Conservation (phyloP, 1,284 basidiomycete genomes). For the Mycena citricolor region DNA sequence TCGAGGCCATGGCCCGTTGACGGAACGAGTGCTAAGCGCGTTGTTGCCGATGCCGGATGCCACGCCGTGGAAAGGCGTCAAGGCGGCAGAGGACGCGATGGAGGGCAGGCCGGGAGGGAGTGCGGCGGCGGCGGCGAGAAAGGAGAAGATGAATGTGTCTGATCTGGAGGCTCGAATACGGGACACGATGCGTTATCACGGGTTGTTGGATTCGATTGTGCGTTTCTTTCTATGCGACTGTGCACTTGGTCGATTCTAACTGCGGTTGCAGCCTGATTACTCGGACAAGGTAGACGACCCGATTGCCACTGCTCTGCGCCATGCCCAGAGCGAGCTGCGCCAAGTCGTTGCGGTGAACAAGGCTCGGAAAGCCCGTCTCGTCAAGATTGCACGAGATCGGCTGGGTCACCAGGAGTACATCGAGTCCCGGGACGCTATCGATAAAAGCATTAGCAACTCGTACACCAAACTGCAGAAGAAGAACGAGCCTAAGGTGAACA, state of each 20-base stretch:
- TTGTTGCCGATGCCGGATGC: slow-evolving; percentile 66
- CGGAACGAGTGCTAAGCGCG: slow-evolving; percentile 79
- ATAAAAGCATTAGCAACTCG: slow-evolving; percentile 74
- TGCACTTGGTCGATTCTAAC: too few relatives aligned
- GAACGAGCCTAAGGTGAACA: slow-evolving; percentile 69
- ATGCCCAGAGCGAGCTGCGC: slow-evolving; percentile 83
- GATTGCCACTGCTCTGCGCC: slow-evolving; percentile 85
- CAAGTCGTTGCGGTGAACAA: slow-evolving; percentile 81
- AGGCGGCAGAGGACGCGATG: slow-evolving; percentile 80
- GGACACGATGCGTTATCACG: slow-evolving; percentile 73
- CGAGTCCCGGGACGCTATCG: slow-evolving; percentile 75
- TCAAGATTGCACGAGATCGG: slow-evolving; percentile 79
- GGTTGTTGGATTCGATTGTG: slow-evolving; percentile 58
- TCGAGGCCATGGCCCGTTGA: slow-evolving; percentile 75
- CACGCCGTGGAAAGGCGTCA: slow-evolving; percentile 69
- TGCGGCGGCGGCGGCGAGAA: slow-evolving; percentile 67
- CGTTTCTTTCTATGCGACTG: slow-evolving; percentile 30
- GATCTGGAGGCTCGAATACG: slow-evolving; percentile 69
- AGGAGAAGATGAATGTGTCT: slow-evolving; percentile 69
- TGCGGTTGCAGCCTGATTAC: slow-evolving; percentile 64
- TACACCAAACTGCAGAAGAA: slow-evolving; percentile 77
- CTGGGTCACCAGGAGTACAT: slow-evolving; percentile 90
- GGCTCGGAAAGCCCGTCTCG: slow-evolving; percentile 74
- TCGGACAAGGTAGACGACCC: slow-evolving; percentile 86
- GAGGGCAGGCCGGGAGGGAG: slow-evolving; percentile 74